Evolutionary conservation across 768 basidiomycete genomes (phyloP).

Genomic region (Kwoniella botswanensis): DNA sequence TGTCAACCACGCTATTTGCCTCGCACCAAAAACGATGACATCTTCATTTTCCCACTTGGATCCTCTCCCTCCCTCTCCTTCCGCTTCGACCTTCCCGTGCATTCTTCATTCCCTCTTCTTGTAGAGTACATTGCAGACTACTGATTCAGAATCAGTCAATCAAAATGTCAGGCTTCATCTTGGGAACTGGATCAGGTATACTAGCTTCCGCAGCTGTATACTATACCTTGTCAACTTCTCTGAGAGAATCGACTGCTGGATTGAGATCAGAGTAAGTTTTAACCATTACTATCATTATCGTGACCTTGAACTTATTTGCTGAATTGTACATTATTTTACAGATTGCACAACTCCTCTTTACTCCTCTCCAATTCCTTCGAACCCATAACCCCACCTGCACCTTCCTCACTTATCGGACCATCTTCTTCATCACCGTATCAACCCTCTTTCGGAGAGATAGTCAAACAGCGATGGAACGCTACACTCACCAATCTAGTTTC

Average conservation of each 20-base stretch:
- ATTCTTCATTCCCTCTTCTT: background rate
- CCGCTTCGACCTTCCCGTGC: background rate
- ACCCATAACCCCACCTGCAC: constrained; percentile 34
- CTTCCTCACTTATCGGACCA: constrained; percentile 42
- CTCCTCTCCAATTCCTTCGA: constrained; percentile 45
- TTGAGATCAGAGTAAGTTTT: constrained; percentile 46
- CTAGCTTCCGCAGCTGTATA: constrained; percentile 48
- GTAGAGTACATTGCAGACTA: too few relatives aligned
- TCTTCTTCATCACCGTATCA: constrained; percentile 11
- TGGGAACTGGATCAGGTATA: constrained; percentile 49
- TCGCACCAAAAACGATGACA: too few relatives aligned
- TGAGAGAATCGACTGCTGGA: constrained; percentile 30
- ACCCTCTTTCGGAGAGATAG: constrained; percentile 34
- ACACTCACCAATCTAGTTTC: constrained; percentile 26
- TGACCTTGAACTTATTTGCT: too few relatives aligned
- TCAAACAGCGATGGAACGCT: constrained; percentile 44
- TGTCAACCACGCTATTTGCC: background rate
- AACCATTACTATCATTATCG: too few relatives aligned
- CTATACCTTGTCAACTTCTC: constrained; percentile 45
- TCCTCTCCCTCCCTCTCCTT: background rate
- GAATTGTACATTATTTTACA: background rate
- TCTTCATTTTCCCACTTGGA: background rate
- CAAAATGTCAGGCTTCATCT: constrained; percentile 46
- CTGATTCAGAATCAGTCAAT: too few relatives aligned
- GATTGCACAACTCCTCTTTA: constrained; percentile 35